These are phyloP conservation scores for Acer negundo DNA, from an alignment of 345 rosid genomes.

Conservation along the genomic window DNA sequence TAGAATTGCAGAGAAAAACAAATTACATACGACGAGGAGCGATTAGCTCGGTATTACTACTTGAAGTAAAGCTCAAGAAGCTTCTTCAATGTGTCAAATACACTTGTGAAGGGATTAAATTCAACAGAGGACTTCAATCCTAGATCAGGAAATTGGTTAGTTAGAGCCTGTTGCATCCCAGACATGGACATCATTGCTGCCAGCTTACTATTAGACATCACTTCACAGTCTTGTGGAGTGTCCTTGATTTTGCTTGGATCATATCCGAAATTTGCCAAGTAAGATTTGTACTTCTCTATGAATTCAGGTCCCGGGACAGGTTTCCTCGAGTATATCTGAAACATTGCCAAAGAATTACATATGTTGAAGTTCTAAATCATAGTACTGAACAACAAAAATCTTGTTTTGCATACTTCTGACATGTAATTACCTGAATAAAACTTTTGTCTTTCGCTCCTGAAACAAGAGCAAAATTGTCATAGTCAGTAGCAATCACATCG, in stretches of 20 bases:
- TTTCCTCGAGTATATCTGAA: slow-evolving; percentile 81
- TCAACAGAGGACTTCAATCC: slow-evolving; percentile 50
- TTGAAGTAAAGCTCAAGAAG: slow-evolving; percentile 85
- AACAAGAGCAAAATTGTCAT: slow-evolving; percentile 81
- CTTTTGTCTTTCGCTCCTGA: slow-evolving; percentile 86
- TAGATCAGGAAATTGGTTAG: slow-evolving; percentile 90
- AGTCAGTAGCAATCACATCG: slow-evolving; percentile 91
- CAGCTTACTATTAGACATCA: slow-evolving; percentile 71
- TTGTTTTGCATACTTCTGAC: background rate
- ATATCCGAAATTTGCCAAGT: slow-evolving; percentile 71
- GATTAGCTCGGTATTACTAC: slow-evolving; percentile 12
- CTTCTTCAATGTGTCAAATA: slow-evolving; percentile 90
- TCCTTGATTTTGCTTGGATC: slow-evolving; percentile 81
- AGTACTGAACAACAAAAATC: no score
- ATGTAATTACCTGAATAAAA: slow-evolving; percentile 73
- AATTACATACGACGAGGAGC: background rate
- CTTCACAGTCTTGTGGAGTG: slow-evolving; percentile 96
- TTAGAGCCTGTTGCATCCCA: slow-evolving; percentile 87
- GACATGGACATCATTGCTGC: slow-evolving; percentile 97
- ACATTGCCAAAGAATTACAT: slow-evolving; percentile 9
- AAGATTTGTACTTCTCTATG: slow-evolving; percentile 70
- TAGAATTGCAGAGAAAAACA: background rate
- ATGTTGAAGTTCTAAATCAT: no score
- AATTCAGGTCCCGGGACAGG: slow-evolving; percentile 83
- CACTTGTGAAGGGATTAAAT: slow-evolving; percentile 77